A percentile compares a stretch with the other conserved stretches of the same genome.
Evolutionary conservation across 768 basidiomycete genomes (phyloP).

Genomic region (Sporobolomyces phaffii): DNA sequence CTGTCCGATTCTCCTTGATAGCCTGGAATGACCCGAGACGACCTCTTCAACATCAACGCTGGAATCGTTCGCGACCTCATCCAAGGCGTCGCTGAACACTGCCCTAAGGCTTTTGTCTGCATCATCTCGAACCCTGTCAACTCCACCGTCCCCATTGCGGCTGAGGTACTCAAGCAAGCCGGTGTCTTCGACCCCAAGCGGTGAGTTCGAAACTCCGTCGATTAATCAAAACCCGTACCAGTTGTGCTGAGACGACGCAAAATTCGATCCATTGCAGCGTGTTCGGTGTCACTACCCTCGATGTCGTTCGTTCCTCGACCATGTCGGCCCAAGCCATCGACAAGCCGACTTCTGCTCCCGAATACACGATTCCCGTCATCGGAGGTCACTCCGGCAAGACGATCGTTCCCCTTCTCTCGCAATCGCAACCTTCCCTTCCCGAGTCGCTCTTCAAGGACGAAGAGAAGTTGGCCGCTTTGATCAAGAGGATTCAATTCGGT

Average conservation of each 20-base stretch:
- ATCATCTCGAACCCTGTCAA: slow-evolving; percentile 99
- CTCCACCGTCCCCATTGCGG: slow-evolving; percentile 95
- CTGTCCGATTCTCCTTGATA: slow-evolving; percentile 43
- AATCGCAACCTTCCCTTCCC: slow-evolving; percentile 65
- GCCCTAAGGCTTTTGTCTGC: slow-evolving; percentile 84
- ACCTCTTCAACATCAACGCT: slow-evolving; percentile 98
- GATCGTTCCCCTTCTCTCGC: slow-evolving; percentile 88
- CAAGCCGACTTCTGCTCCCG: slow-evolving; percentile 58
- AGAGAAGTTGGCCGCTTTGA: slow-evolving; percentile 55
- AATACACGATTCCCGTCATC: slow-evolving; percentile 69
- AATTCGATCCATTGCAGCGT: slow-evolving; percentile 58
- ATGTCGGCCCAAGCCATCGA: slow-evolving; percentile 70
- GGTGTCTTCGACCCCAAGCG: slow-evolving; percentile 85
- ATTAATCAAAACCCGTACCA: background rate
- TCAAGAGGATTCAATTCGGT: slow-evolving; percentile 86
- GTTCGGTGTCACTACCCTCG: slow-evolving; percentile 96
- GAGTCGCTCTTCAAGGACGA: slow-evolving; percentile 52
- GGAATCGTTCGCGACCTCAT: slow-evolving; percentile 93
- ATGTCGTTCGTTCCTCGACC: slow-evolving; percentile 91
- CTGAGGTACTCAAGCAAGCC: slow-evolving; percentile 88
- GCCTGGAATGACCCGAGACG: slow-evolving; percentile 57
- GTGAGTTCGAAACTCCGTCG: slow-evolving; percentile 49
- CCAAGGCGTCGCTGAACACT: slow-evolving; percentile 70
- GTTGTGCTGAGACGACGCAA: too few relatives aligned
- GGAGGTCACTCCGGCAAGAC: slow-evolving; percentile 93